Evolutionary conservation across 441 rosid species (phyloP), one percentile per base, ranked within the genome.

Genomic region (Gossypium gossypioides): DNA sequence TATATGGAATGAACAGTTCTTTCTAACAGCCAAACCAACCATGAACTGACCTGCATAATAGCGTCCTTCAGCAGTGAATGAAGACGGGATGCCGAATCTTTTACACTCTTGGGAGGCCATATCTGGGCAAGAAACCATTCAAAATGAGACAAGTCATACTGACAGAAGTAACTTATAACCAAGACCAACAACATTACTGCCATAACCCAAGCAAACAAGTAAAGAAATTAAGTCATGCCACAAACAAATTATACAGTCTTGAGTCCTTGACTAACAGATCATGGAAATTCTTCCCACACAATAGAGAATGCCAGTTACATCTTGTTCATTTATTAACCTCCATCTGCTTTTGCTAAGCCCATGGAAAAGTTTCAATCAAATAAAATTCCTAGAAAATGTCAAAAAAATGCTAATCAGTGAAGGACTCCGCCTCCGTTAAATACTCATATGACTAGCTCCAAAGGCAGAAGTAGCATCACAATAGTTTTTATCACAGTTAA

Each of bases 81-180:
- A 77, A 92, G 88, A 77, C 79, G 79, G 54, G 98, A 92, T 74
- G 96, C 97, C 22, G 96, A 87, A 83, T 95, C 99, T 81, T 92
- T 92, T 74, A 95, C 85, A 82, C 80, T 88, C 84, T 92, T 92
- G 44, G 99, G 98, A 86, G 99, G 99, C 97, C 98, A 95, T 82
- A 95, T 86, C 99, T 95, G 84, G 79, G 81, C 16, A 64, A 79
- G 79, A 62, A 54, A 67, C 10, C 74, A 44, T 63, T 48, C 21
- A 48, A 65, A 68, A 77, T 69, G 61, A 74, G 42, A 16, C 22
- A 69, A 2, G 12, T 4, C 7, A 48, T 15, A 25, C 57, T 15
- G n/a, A 50, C 15, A 67, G 58, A 25, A 48, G 22, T 25, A 15
- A 46, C 42, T 25, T 48, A 48, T n/a, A 25, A 50, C 58, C 58